Base-by-base conservation (phyloP, 2,329 filamentous ascomycete genomes). In the Achaetomium macrosporum region DNA sequence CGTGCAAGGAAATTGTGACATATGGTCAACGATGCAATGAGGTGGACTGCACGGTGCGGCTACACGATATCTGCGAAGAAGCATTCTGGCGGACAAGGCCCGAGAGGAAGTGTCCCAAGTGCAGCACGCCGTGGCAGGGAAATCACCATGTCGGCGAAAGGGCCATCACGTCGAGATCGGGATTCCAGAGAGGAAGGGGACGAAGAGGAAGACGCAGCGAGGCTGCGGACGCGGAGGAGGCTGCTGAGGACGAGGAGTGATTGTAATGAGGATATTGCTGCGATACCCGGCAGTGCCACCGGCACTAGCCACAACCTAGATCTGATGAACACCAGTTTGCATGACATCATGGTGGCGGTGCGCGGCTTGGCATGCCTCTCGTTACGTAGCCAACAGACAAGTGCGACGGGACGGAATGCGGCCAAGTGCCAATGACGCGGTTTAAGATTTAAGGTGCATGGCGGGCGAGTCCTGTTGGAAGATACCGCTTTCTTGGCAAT, bases 1-100 rank as follows among this genome's bases (percentile, higher is more conserved):
- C 88, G 0, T 99, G 93, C 69, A 87, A 83, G 68, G 90, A 96
- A 59, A 86, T 97, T 57, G 82, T 97, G 39, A 99, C 92, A 0
- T 73, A 87, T 58, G 90, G 91, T 0, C 80, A 90, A 75, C 79
- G 91, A 50, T 96, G 91, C 69, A 68, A 76, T 2, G 78, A 87
- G 55, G 70, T 78, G 36, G 76, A 83, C 17, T 96, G 91, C 66
- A 73, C 70, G 30, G 76, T 83, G 11, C 76, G 91, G 11, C 68
- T 96, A 15, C 91, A 96, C 67, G 81, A 90, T 58, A 82, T 84
- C 47, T 96, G 90, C 67, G 76, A 82, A 51, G 78, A 82, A 12
- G 83, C 81, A 29, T 90, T 86, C 67, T 95, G 90, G 76, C 77
- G 85, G 17, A 79, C 82, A 39, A 76, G 81, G 57, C 71, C 78